Percentiles rank a stretch among this genome's conserved stretches.
Conservation (phyloP, 805 yeast genomes). For the Candida golubevii region DNA sequence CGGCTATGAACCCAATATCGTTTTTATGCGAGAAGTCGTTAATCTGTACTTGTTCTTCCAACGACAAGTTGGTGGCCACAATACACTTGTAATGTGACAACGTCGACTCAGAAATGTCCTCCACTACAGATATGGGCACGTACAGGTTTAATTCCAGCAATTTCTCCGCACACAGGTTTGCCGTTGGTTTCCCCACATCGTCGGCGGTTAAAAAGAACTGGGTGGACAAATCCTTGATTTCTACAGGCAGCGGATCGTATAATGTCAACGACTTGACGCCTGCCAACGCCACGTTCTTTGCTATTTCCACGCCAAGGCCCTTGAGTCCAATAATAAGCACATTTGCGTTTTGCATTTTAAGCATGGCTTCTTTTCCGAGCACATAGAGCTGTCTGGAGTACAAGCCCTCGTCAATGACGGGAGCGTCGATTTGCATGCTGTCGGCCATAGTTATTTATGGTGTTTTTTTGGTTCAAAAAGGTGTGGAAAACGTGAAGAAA, state of each 20-base stretch:
- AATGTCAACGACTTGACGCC: slow-evolving; percentile 91
- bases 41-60: slow-evolving; percentile 72
- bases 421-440: slow-evolving; percentile 41
- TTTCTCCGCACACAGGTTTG: slow-evolving; percentile 58
- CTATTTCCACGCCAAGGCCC: slow-evolving; percentile 94
- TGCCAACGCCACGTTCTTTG: slow-evolving; percentile 93
- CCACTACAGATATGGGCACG: slow-evolving; percentile 74
- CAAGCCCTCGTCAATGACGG: slow-evolving; percentile 80
- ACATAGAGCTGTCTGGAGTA: slow-evolving; percentile 97
- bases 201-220: slow-evolving; percentile 74
- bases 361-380: slow-evolving; percentile 96
- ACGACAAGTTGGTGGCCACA: slow-evolving; percentile 72
- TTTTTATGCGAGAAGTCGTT: slow-evolving; percentile 70
- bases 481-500: neutral
- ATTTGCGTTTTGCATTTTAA: slow-evolving; percentile 89
- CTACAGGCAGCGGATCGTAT: slow-evolving; percentile 73
- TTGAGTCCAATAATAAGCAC: slow-evolving; percentile 87
- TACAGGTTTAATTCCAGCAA: slow-evolving; percentile 83
- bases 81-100: slow-evolving; percentile 66
- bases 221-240: slow-evolving; percentile 71
- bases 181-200: slow-evolving; percentile 80
- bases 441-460: slow-evolving; percentile 10
- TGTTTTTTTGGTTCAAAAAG: too few species aligned
- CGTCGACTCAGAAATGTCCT: slow-evolving; percentile 49
- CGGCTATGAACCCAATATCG: slow-evolving; percentile 73